phyloP scores from a whole-genome alignment of 345 rosid genomes.

The Combretum micranthum region DNA sequence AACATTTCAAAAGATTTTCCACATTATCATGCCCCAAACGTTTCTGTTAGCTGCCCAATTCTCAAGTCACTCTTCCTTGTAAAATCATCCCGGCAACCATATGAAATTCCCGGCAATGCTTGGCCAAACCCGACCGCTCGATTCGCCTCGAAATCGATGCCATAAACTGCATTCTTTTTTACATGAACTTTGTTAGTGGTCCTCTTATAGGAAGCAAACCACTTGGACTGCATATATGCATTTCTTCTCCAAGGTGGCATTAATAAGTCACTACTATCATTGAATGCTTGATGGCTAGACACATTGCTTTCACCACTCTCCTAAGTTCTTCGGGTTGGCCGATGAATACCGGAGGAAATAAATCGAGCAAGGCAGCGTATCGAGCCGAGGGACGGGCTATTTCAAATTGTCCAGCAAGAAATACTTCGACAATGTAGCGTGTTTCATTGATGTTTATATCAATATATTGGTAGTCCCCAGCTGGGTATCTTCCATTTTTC shows the following conservation, averaged over 20 bases:
- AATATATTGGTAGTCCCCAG: conserved; percentile 59
- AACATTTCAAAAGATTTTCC: no score
- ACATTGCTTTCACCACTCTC: conserved; percentile 57
- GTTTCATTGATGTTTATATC: conserved; percentile 37
- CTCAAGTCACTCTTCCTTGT: conserved; percentile 12
- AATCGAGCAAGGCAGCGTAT: conserved; percentile 31
- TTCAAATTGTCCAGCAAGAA: conserved; percentile 44
- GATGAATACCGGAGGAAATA: conserved; percentile 42
- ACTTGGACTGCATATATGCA: conserved; percentile 71
- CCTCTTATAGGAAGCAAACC: conserved; percentile 65
- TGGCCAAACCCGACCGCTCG: conserved; percentile 12
- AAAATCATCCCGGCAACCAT: conserved; percentile 19
- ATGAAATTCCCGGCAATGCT: conserved; percentile 7
- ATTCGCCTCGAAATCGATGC: conserved; percentile 1
- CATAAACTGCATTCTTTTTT: background rate
- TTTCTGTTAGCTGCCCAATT: conserved; percentile 26
- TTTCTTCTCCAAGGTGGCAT: conserved; percentile 87
- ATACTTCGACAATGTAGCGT: conserved; percentile 59
- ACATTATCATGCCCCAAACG: no score
- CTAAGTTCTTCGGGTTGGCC: conserved; percentile 50
- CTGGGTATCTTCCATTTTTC: conserved; percentile 40
- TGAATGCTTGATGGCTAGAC: conserved; percentile 44
- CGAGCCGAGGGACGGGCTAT: conserved; percentile 57
- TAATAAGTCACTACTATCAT: conserved; percentile 35
- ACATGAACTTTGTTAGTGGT: conserved; percentile 30